These are phyloP conservation scores for Somion occarium DNA, from an alignment of 1,284 basidiomycete species.

Conservation along the genomic window DNA sequence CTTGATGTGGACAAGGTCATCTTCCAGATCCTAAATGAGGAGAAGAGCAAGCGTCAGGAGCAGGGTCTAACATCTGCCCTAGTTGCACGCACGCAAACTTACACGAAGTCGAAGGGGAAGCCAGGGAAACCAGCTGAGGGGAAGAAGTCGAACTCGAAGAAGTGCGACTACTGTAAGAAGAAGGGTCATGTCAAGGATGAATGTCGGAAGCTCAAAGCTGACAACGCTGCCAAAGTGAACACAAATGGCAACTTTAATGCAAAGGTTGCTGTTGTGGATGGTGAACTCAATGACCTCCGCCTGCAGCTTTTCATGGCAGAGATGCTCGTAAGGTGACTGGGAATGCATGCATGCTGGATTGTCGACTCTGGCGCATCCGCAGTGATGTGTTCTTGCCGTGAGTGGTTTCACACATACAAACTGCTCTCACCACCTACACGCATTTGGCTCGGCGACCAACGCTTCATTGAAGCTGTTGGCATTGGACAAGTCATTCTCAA, in stretches of 20 bases:
- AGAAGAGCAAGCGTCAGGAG: slow-evolving; percentile 8
- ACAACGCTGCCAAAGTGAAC: slow-evolving; percentile 4
- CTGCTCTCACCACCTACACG: slow-evolving; percentile 4
- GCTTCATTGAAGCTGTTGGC: slow-evolving; percentile 11
- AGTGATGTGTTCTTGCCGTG: slow-evolving; percentile 15
- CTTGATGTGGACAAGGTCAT: slow-evolving; percentile 12
- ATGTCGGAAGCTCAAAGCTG: slow-evolving; percentile 17
- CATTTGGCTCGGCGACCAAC: slow-evolving; percentile 16
- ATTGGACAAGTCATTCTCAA: slow-evolving; percentile 7
- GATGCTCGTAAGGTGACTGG: neutral
- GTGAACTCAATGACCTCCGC: slow-evolving; percentile 3
- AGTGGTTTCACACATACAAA: slow-evolving; percentile 11
- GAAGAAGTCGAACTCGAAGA: slow-evolving; percentile 6
- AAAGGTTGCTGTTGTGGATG: slow-evolving; percentile 8
- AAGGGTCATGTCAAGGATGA: slow-evolving; percentile 13
- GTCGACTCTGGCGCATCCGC: slow-evolving; percentile 18
- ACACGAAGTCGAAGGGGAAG: slow-evolving; percentile 6
- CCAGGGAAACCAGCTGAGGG: slow-evolving; percentile 4
- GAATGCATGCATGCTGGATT: slow-evolving; percentile 11
- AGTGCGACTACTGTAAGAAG: slow-evolving; percentile 17
- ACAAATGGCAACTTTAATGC: slow-evolving; percentile 7
- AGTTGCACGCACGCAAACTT: neutral
- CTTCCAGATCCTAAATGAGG: slow-evolving; percentile 12
- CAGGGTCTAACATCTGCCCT: neutral
- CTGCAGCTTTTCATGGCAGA: slow-evolving; percentile 10